Conservation (phyloP, 805 yeast genomes). For the Yarrowia osloensis region DNA sequence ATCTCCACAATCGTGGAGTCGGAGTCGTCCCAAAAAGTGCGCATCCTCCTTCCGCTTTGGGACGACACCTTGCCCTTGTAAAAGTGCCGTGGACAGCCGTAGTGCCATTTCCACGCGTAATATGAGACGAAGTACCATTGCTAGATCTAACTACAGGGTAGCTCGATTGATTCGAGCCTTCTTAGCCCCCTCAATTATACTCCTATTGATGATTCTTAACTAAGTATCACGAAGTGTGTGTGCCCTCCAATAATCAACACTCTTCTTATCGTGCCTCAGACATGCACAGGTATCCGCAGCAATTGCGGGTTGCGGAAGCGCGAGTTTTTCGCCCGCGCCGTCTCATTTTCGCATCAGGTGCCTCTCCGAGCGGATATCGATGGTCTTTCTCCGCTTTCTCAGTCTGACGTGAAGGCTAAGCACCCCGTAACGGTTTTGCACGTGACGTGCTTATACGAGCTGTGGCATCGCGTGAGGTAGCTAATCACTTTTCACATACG, state of each 20-base stretch:
- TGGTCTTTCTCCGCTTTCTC: too few relatives aligned
- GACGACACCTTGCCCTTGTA: not conserved
- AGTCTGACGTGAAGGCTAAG: not conserved
- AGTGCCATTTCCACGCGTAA: not conserved
- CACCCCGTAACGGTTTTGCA: not conserved
- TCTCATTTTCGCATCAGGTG: too few relatives aligned
- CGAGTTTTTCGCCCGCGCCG: too few relatives aligned
- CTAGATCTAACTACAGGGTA: too few relatives aligned
- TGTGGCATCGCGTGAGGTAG: too few relatives aligned
- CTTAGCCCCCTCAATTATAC: too few relatives aligned
- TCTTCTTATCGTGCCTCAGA: not conserved
- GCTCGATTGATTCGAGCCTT: too few relatives aligned
- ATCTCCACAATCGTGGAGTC: constrained; percentile 14
- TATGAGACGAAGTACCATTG: not conserved
- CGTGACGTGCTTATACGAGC: not conserved
- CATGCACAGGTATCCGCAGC: too few relatives aligned
- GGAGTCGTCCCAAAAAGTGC: not conserved
- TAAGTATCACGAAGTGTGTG: not conserved
- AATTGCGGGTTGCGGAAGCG: not conserved
- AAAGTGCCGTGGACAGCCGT: not conserved
- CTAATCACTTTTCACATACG: too few relatives aligned
- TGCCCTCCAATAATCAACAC: not conserved
- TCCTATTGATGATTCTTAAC: not conserved
- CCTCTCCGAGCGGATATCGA: too few relatives aligned
- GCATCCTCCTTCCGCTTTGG: not conserved